A percentile compares a stretch with the other conserved stretches of the same genome.
Conservation (phyloP, 805 yeast species). For the Dipodascopsis tothii region DNA sequence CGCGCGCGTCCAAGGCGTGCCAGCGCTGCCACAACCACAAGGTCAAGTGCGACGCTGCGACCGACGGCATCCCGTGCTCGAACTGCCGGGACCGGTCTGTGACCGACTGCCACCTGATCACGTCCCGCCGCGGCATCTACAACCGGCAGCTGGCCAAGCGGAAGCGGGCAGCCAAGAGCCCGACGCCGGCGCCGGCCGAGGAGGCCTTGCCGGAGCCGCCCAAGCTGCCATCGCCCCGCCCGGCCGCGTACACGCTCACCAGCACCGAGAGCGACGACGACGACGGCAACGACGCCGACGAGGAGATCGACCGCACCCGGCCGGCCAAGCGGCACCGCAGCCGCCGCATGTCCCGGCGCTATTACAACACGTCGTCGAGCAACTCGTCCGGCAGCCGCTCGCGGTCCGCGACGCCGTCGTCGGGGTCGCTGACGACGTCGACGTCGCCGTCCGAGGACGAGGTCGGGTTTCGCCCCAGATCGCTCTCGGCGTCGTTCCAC, state of each 20-base stretch:
- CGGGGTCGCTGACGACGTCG: not conserved
- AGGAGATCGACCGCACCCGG: too few species aligned
- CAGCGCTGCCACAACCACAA: slow-evolving; percentile 11
- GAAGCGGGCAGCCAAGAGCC: not conserved
- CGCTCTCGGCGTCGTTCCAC: too few species aligned
- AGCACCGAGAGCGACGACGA: not conserved
- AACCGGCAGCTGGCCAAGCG: slow-evolving; percentile 4
- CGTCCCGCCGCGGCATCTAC: slow-evolving; percentile 13
- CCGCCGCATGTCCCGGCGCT: too few species aligned
- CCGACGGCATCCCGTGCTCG: slow-evolving; percentile 12
- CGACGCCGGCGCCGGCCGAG: too few species aligned
- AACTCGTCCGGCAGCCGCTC: too few species aligned
- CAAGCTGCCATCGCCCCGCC: too few species aligned
- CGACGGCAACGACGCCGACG: not conserved
- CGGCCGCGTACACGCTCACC: not conserved
- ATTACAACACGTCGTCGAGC: too few species aligned
- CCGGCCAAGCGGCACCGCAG: too few species aligned
- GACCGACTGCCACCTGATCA: slow-evolving; percentile 9
- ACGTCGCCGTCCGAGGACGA: not conserved
- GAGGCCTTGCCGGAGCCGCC: too few species aligned
- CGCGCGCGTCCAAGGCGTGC: slow-evolving; percentile 14
- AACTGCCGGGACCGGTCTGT: slow-evolving; percentile 8
- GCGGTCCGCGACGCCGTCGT: too few species aligned
- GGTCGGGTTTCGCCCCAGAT: not conserved
- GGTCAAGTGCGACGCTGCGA: slow-evolving; percentile 10